Base-by-base conservation (phyloP, 331 rosid species). In the Cydonia oblonga region DNA sequence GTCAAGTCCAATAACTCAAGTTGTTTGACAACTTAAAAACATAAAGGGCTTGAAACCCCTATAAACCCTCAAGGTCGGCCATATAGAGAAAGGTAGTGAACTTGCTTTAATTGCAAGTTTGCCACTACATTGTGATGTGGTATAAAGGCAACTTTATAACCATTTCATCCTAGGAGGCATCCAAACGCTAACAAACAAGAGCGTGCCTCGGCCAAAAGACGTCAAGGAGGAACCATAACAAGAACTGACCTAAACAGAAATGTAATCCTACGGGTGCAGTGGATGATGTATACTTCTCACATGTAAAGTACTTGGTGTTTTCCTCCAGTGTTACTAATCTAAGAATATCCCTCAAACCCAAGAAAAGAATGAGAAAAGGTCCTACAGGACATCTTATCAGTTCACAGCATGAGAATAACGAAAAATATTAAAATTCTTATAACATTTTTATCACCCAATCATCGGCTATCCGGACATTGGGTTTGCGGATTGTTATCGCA, bases 151-250 rank as follows among this genome's bases (percentile, higher is more conserved):
- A n/a, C n/a, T n/a, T n/a, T n/a, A n/a, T n/a, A n/a, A n/a, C n/a
- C n/a, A n/a, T n/a, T n/a, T n/a, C n/a, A n/a, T n/a, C n/a, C n/a
- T n/a, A n/a, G n/a, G n/a, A n/a, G 97, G 2, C 97, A 89, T 26
- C 97, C 89, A 30, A 91, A 91, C 33, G 90, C 96, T 0, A 93
- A 89, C 56, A 91, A 87, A 42, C 90, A 82, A 28, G 96, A 89
- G 78, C 84, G 93, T 2, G 90, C 85, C 0, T 12, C 86, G 4
- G 93, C 83, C 1, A 89, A 89, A 59, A 81, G 80, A 6, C 83
- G 87, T 7, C 90, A 83, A 69, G 89, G 82, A 57, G 62, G 20
- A 16, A 59, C 29, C 29, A 2, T 28, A 3, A 28, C 29, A 28
- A 28, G 29, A 28, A 28, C 29, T 28, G 29, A 28, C 29, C 29